A percentile compares a stretch with the other conserved stretches of the same genome.
Conservation (phyloP, 2,329 filamentous ascomycete genomes). For the Furcasterigmium sp. region DNA sequence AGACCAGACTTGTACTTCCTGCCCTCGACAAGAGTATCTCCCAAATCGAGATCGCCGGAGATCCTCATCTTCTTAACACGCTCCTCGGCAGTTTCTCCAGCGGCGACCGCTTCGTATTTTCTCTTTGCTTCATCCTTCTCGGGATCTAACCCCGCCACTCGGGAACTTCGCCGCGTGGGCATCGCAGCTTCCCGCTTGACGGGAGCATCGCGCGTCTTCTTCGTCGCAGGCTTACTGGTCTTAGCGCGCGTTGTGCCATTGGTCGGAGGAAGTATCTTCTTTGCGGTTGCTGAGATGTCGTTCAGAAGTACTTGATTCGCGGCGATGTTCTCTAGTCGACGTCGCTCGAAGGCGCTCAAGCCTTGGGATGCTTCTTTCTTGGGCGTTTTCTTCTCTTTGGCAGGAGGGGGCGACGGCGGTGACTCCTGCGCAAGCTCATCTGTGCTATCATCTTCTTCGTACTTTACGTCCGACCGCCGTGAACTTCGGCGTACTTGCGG, state of each 20-base stretch:
- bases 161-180: constrained; percentile 52
- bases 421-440: neutral
- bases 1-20: constrained; percentile 67
- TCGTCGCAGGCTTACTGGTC: constrained; percentile 23
- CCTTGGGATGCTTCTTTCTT: constrained; percentile 22
- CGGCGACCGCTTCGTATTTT: constrained; percentile 37
- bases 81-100: constrained; percentile 19
- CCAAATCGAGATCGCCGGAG: constrained; percentile 60
- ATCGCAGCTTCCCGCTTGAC: constrained; percentile 41
- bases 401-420: neutral
- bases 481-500: neutral
- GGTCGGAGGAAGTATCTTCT: constrained; percentile 60
- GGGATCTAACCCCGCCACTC: constrained; percentile 49
- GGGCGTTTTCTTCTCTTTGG: constrained; percentile 28
- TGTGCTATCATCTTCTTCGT: neutral
- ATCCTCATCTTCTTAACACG: constrained; percentile 54
- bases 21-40: constrained; percentile 74
- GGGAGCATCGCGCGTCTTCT: constrained; percentile 27
- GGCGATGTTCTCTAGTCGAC: constrained; percentile 79
- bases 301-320: constrained; percentile 77
- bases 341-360: constrained; percentile 81
- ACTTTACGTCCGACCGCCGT: neutral
- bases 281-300: constrained; percentile 67
- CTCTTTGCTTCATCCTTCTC: constrained; percentile 42
- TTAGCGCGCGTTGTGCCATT: constrained; percentile 17